These are phyloP conservation scores for Sporothrix brasiliensis DNA, from an alignment of 2,329 filamentous ascomycete genomes.

Conservation along the genomic window DNA sequence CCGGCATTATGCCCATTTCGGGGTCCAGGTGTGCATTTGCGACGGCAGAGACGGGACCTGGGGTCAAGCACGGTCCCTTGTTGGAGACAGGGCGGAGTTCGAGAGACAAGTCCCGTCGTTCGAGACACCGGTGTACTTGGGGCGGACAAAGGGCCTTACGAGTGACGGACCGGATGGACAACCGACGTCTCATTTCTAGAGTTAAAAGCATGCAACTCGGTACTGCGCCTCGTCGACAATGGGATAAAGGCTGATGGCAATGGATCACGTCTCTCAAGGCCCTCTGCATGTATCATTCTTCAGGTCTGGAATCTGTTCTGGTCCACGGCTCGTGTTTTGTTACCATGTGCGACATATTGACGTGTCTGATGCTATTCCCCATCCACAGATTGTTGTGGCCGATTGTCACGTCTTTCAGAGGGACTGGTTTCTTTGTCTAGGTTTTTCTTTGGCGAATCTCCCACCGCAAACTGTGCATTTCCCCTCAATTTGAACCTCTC, in stretches of 20 bases:
- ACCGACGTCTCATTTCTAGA: not conserved
- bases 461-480: not conserved
- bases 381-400: too few relatives aligned
- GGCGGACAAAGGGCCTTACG: too few relatives aligned
- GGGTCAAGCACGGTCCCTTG: not conserved
- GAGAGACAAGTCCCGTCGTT: not conserved
- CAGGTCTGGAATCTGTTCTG: too few relatives aligned
- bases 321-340: too few relatives aligned
- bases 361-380: too few relatives aligned
- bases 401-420: too few relatives aligned
- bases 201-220: not conserved
- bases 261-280: conserved; percentile 7
- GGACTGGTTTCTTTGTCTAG: not conserved
- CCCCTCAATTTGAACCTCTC: not conserved
- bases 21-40: not conserved
- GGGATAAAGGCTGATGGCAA: not conserved
- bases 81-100: not conserved
- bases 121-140: too few relatives aligned
- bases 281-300: too few relatives aligned
- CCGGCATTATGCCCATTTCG: not conserved
- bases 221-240: not conserved
- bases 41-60: not conserved
- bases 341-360: too few relatives aligned
- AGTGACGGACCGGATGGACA: too few relatives aligned
- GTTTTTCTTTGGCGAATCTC: not conserved